These are phyloP conservation scores for Amanita brunnescens DNA, from an alignment of 768 basidiomycete genomes.

Conservation along the genomic window DNA sequence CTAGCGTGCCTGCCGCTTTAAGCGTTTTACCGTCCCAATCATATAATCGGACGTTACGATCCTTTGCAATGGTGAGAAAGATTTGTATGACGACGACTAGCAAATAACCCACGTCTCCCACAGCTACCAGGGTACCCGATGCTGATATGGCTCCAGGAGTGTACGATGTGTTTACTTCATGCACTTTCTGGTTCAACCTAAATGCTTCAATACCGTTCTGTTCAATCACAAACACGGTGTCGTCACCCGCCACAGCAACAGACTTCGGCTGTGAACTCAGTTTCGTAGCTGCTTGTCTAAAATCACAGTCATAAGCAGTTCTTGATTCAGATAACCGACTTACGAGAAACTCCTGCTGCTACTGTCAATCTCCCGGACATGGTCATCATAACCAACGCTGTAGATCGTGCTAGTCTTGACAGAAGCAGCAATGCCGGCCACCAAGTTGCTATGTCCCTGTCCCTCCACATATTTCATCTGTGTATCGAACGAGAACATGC, in stretches of 20 bases:
- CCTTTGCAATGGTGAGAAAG: slow-evolving; percentile 29
- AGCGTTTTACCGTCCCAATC: slow-evolving; percentile 62
- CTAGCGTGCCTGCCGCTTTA: slow-evolving; percentile 46
- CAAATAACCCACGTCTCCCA: slow-evolving; percentile 55
- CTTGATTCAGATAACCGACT: slow-evolving; percentile 14
- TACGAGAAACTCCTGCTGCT: slow-evolving; percentile 39
- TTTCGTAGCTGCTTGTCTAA: slow-evolving; percentile 42
- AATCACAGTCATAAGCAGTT: not conserved
- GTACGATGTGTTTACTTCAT: slow-evolving; percentile 43
- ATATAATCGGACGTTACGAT: slow-evolving; percentile 67
- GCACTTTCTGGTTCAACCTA: slow-evolving; percentile 59
- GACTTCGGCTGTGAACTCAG: slow-evolving; percentile 61
- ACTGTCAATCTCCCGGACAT: slow-evolving; percentile 53
- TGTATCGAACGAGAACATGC: slow-evolving; percentile 51
- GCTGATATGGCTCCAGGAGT: slow-evolving; percentile 52
- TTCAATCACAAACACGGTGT: slow-evolving; percentile 59
- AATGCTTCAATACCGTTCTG: slow-evolving; percentile 54
- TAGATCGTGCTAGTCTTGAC: slow-evolving; percentile 42
- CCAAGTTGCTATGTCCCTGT: slow-evolving; percentile 59
- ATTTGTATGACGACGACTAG: not conserved
- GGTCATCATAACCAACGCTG: slow-evolving; percentile 78
- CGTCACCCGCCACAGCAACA: slow-evolving; percentile 49
- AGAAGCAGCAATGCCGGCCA: slow-evolving; percentile 50
- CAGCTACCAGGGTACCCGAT: slow-evolving; percentile 43
- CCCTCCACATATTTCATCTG: slow-evolving; percentile 42